Evolutionary conservation across 176 grass and related monocot species (phyloP), one percentile per base, ranked within the genome.

Genomic region (Aegilops tauschii): DNA sequence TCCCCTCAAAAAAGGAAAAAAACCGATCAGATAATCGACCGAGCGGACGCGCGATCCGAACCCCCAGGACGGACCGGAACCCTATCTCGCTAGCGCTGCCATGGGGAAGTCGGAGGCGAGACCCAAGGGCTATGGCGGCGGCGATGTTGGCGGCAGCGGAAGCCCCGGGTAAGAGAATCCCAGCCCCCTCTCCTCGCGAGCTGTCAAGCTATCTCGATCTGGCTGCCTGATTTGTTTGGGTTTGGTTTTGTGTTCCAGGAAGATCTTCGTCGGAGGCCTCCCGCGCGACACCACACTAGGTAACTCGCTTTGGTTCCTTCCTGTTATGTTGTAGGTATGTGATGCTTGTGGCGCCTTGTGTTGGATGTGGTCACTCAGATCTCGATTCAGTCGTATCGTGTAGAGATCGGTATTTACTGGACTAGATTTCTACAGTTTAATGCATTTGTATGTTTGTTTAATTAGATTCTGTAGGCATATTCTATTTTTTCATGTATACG

Each of bases 261-360:
- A 98, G 80, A 98, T 96, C 61, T 98, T 98, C 83, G 84, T 98
- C 72, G 97, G 97, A 6, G 97, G 97, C 20, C 92, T 98, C 18
- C 84, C 93, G 29, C 91, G 90, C 69, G 90, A 94, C 69, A 92
- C 92, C 36, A 93, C 81, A 12, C 83, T 88, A 29, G 85, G 97
- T 98, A 87, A 8, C 28, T 44, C 8, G 16, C 79, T 54, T 84
- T 16, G 78, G 40, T 81, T n/a, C 61, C 9, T 34, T 52, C 10
- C 27, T 63, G 2, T 18, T 40, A 29, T 62, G 44, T 37, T 70
- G 59, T 78, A 76, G 3, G 63, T 49, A 10, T 81, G 44, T 44
- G 34, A 72, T 76, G 49, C 20, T 72, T 56, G 11, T 84, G 12
- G 40, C 84, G 27, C 32, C 42, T 62, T 42, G 35, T 49, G 40